Conservation (phyloP, 495 filamentous ascomycete species). For the Hypoxylon fragiforme region DNA sequence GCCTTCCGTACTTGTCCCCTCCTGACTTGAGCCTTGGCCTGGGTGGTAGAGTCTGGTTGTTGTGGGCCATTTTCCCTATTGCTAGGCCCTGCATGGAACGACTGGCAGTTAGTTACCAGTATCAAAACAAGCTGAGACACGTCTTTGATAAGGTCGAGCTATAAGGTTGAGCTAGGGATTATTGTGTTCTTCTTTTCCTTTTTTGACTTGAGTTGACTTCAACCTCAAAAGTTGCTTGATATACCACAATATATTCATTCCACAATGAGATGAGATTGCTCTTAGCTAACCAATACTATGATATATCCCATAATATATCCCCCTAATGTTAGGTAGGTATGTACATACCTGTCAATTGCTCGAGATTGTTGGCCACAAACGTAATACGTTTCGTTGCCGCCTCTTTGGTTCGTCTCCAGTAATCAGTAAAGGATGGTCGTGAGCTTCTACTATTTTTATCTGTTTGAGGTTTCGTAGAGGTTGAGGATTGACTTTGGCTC, state of each 20-base stretch:
- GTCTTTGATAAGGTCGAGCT: too few species aligned
- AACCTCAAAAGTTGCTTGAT: neutral
- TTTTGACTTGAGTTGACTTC: neutral
- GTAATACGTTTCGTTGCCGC: slow-evolving; percentile 33
- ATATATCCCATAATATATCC: too few species aligned
- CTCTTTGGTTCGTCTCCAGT: slow-evolving; percentile 45
- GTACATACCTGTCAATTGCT: slow-evolving; percentile 31
- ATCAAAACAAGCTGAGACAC: neutral
- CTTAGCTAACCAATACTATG: slow-evolving; percentile 15
- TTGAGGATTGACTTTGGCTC: neutral
- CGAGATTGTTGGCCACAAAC: slow-evolving; percentile 40
- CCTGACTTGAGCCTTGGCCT: slow-evolving; percentile 44
- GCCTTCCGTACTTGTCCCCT: slow-evolving; percentile 55
- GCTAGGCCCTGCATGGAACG: slow-evolving; percentile 15
- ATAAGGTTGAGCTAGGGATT: too few species aligned
- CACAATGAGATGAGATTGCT: slow-evolving; percentile 4
- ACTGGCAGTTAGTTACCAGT: slow-evolving; percentile 10
- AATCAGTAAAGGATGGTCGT: slow-evolving; percentile 42
- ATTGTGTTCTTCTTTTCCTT: too few species aligned
- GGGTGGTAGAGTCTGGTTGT: slow-evolving; percentile 1
- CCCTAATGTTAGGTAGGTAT: too few species aligned
- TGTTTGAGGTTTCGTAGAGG: neutral
- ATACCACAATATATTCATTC: neutral
- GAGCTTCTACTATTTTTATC: too few species aligned
- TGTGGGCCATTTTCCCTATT: slow-evolving; percentile 2